phyloP scores from a whole-genome alignment of 208 protist species.

The Trichomonas vaginalis region DNA sequence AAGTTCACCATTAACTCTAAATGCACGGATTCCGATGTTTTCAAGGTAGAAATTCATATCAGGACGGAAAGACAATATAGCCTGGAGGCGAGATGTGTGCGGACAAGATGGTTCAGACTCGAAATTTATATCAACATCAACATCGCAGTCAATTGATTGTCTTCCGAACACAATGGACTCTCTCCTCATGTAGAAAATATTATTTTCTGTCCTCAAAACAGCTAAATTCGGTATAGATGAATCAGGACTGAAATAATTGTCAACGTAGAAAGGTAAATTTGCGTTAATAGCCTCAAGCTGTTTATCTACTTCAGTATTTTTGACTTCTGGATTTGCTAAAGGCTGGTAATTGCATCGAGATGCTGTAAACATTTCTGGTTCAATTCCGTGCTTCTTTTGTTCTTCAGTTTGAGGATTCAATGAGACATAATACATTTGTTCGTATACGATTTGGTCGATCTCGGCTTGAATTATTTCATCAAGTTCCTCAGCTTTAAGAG shows the following conservation, averaged over 20 bases:
- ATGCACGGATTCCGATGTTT: background rate
- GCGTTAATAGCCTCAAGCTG: background rate
- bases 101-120: background rate
- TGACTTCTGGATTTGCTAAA: background rate
- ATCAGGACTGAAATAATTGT: background rate
- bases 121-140: background rate
- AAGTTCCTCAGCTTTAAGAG: background rate
- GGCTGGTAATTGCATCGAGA: background rate
- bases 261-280: background rate
- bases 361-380: background rate
- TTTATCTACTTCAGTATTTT: background rate
- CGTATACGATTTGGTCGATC: background rate
- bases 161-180: background rate
- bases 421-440: background rate
- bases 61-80: background rate
- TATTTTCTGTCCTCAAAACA: background rate
- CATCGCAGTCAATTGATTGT: background rate
- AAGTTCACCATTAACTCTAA: background rate
- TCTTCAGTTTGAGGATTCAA: background rate
- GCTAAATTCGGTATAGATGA: background rate
- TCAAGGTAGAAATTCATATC: background rate
- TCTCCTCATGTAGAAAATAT: background rate
- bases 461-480: background rate
- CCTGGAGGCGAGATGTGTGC: background rate
- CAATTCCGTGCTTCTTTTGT: background rate